A percentile compares a stretch with the other conserved stretches of the same genome.
Evolutionary conservation across 805 yeast genomes (phyloP).

Genomic region (Lachancea dasiensis): DNA sequence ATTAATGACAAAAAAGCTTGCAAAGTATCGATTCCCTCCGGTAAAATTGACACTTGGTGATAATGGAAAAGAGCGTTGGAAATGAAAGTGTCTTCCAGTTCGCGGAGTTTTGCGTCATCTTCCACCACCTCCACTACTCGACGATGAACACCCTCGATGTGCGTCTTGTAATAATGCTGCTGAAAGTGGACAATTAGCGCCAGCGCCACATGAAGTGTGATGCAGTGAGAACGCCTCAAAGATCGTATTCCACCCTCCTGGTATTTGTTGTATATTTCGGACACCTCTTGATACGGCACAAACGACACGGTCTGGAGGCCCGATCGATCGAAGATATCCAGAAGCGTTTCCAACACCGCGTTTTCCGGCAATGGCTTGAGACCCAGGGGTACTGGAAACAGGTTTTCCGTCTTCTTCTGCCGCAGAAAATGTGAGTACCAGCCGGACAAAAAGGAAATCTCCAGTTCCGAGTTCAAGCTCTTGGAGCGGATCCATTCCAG

Average conservation of each 20-base stretch:
- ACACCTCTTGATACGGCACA: neutral
- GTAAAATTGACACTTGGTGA: conserved; percentile 12
- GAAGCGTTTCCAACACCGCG: conserved; percentile 1
- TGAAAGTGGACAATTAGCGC: conserved; percentile 6
- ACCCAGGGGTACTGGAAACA: neutral
- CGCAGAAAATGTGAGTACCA: conserved; percentile 3
- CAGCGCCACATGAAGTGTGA: conserved; percentile 4
- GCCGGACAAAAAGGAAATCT: conserved; percentile 1
- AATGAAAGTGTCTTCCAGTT: conserved; percentile 12
- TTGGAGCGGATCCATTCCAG: conserved; percentile 7
- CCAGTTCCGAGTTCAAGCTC: conserved; percentile 5
- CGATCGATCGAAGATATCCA: conserved; percentile 1
- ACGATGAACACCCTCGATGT: neutral
- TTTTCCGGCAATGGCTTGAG: conserved; percentile 5
- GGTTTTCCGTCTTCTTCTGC: neutral
- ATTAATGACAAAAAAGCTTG: conserved; percentile 12
- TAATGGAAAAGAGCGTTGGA: conserved; percentile 12
- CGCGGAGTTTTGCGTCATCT: conserved; percentile 2
- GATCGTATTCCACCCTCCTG: neutral
- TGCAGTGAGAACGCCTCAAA: neutral
- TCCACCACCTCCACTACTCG: neutral
- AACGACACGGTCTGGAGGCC: conserved; percentile 1
- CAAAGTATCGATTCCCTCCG: conserved; percentile 14
- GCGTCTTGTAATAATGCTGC: conserved; percentile 2
- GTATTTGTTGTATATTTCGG: neutral